Conservation (phyloP, 345 rosid species). For the Corchorus olitorius region DNA sequence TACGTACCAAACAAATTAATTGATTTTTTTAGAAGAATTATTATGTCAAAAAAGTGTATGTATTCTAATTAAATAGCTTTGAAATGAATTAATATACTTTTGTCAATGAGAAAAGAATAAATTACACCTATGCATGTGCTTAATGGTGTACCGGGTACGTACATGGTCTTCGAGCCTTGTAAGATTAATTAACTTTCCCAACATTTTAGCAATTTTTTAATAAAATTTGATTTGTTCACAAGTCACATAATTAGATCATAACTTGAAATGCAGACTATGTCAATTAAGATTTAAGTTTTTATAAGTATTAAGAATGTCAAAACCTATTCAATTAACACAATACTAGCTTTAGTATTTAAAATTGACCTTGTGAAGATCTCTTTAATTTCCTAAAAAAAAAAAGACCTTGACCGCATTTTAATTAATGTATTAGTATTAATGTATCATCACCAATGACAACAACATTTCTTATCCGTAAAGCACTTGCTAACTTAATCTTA, state of each 20-base stretch:
- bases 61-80: too few species aligned
- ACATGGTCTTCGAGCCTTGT: not conserved
- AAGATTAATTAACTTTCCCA: not conserved
- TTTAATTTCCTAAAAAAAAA: too few species aligned
- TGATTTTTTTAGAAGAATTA: too few species aligned
- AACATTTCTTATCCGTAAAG: too few species aligned
- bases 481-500: too few species aligned
- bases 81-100: not conserved
- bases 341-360: not conserved
- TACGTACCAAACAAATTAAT: too few species aligned
- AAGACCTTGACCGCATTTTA: not conserved
- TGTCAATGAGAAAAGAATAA: not conserved
- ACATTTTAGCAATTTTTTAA: not conserved
- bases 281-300: not conserved
- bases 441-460: not conserved
- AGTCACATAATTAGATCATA: not conserved
- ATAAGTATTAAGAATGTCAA: not conserved
- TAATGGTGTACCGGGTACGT: not conserved
- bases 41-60: too few species aligned
- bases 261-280: not conserved
- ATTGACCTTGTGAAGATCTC: too few species aligned
- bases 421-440: too few species aligned
- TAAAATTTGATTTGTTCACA: not conserved
- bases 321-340: not conserved
- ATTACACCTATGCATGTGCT: not conserved